Percentiles rank a stretch among this genome's conserved stretches.
Evolutionary conservation across 305 asterid genomes (phyloP).

Genomic region (Solanum aculeatissimum): DNA sequence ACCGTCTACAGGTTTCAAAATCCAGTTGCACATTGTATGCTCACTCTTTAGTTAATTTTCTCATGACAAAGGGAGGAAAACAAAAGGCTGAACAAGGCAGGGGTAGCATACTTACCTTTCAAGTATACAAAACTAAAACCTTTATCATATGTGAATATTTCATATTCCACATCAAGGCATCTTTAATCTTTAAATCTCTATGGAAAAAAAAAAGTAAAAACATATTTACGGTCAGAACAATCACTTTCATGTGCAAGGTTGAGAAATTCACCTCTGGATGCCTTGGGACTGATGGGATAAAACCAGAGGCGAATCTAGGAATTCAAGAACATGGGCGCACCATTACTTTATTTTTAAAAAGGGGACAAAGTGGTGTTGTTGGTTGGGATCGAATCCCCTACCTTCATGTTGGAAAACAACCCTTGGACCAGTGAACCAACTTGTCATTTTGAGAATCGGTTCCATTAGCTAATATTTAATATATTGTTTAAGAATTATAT

Average conservation of each 20-base stretch:
- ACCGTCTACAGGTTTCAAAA: not conserved
- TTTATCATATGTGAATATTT: not conserved
- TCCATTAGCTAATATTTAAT: no score
- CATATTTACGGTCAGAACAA: not conserved
- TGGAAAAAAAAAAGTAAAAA: not conserved
- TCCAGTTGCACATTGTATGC: not conserved
- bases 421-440: no score
- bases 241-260: not conserved
- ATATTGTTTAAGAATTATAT: no score
- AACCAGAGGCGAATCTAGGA: no score
- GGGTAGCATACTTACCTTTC: not conserved
- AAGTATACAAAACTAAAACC: not conserved
- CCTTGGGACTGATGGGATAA: no score
- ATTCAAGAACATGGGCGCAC: no score
- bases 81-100: not conserved
- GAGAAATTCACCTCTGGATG: no score
- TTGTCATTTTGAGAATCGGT: no score
- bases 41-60: not conserved
- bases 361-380: no score
- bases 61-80: not conserved
- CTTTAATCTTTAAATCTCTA: not conserved
- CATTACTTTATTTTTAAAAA: no score
- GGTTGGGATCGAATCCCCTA: no score
- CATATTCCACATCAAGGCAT: not conserved
- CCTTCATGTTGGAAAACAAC: no score